These are phyloP conservation scores for Aspergillus cavernicola DNA, from an alignment of 495 filamentous ascomycete species.

Conservation along the genomic window DNA sequence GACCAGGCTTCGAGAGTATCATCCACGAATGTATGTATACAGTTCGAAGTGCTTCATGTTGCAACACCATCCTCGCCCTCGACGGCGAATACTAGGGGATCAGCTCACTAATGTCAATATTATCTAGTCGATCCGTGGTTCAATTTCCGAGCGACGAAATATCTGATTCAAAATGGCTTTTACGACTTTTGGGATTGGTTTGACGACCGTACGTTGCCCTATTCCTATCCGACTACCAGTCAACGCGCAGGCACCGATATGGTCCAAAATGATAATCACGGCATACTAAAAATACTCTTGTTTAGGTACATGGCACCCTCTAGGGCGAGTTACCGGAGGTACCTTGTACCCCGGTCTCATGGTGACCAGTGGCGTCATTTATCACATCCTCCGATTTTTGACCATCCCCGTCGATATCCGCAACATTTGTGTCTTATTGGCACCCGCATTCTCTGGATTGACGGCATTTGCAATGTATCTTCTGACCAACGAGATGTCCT, in stretches of 20 bases:
- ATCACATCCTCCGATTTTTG: constrained; percentile 87
- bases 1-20: constrained; percentile 91
- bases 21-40: constrained; percentile 92
- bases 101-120: constrained; percentile 21
- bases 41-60: background rate
- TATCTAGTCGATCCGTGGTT: constrained; percentile 97
- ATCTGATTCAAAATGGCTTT: constrained; percentile 93
- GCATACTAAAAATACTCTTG: constrained; percentile 19
- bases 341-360: constrained; percentile 98
- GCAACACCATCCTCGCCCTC: background rate
- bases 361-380: constrained; percentile 97
- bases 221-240: background rate
- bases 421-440: constrained; percentile 96
- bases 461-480: constrained; percentile 94
- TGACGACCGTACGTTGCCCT: constrained; percentile 74
- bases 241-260: constrained; percentile 10
- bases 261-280: constrained; percentile 2
- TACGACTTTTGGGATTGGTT: constrained; percentile 99
- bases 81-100: background rate
- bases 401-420: constrained; percentile 96
- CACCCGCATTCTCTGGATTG: constrained; percentile 91
- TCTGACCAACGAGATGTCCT: constrained; percentile 92
- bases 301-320: constrained; percentile 94
- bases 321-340: constrained; percentile 96
- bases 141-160: constrained; percentile 98